Percentiles rank a stretch among this genome's conserved stretches.
These are phyloP conservation scores for Aspergillus sp. DNA, from an alignment of 2,329 filamentous ascomycete genomes.

Conservation along the genomic window DNA sequence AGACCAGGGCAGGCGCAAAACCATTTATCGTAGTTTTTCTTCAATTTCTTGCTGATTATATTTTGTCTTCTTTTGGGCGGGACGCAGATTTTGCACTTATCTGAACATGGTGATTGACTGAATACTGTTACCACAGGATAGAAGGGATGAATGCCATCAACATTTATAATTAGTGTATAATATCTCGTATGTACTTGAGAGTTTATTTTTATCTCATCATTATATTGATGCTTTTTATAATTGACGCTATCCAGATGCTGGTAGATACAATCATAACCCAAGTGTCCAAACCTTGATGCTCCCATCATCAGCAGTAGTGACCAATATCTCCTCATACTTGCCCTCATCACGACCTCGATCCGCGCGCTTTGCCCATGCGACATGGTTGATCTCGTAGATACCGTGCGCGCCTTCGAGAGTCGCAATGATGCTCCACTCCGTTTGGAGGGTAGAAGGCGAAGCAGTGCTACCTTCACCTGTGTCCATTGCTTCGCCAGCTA, in stretches of 20 bases:
- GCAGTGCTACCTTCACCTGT: constrained; percentile 19
- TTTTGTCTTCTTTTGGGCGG: neutral
- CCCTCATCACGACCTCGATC: constrained; percentile 53
- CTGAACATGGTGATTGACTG: neutral
- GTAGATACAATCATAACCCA: constrained; percentile 8
- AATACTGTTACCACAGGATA: neutral
- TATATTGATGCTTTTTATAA: neutral
- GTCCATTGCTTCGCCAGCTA: constrained; percentile 15
- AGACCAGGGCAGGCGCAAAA: constrained; percentile 3
- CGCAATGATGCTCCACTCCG: constrained; percentile 65
- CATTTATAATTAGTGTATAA: neutral
- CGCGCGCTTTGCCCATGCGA: constrained; percentile 75
- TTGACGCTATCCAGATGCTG: neutral
- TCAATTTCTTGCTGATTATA: constrained; percentile 2
- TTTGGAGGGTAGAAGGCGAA: constrained; percentile 22
- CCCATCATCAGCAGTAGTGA: constrained; percentile 91
- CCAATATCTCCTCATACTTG: constrained; percentile 68
- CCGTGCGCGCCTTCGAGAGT: constrained; percentile 72
- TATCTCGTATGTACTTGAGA: too few relatives aligned
- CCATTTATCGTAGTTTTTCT: constrained; percentile 4
- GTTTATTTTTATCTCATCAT: neutral
- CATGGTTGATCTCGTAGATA: constrained; percentile 89
- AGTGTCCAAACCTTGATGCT: constrained; percentile 76
- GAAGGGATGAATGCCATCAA: neutral
- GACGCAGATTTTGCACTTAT: too few relatives aligned